Evolutionary conservation across 164 flowering plant species (phyloP).

Genomic region (Chimonanthus praecox): DNA sequence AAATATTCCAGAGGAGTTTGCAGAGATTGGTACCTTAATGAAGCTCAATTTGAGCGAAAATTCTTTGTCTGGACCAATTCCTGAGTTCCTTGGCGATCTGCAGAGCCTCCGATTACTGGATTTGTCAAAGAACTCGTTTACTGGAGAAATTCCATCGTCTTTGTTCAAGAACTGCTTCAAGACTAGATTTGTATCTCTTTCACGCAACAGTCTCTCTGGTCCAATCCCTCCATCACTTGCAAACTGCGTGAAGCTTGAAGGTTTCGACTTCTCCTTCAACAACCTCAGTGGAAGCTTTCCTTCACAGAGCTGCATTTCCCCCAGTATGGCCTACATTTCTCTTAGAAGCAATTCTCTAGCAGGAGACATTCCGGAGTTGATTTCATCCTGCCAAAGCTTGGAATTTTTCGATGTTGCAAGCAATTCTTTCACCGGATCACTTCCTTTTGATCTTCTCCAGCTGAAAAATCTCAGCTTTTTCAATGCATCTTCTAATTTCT

Average conservation of each 20-base stretch:
- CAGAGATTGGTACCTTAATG: slow-evolving; percentile 49
- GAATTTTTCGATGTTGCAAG: slow-evolving; percentile 72
- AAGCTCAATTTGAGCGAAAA: slow-evolving; percentile 88
- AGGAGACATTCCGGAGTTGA: slow-evolving; percentile 43
- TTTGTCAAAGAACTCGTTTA: slow-evolving; percentile 69
- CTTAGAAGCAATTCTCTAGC: slow-evolving; percentile 58
- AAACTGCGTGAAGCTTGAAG: slow-evolving; percentile 59
- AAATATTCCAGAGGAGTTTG: slow-evolving; percentile 59
- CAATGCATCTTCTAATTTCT: slow-evolving; percentile 64
- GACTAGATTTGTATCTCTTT: slow-evolving; percentile 65
- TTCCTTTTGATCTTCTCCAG: slow-evolving; percentile 56
- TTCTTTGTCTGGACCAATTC: slow-evolving; percentile 73
- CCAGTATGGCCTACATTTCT: slow-evolving; percentile 47
- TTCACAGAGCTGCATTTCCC: slow-evolving; percentile 40
- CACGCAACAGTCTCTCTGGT: slow-evolving; percentile 68
- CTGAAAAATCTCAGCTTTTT: slow-evolving; percentile 50
- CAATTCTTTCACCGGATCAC: slow-evolving; percentile 57
- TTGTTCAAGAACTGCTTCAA: slow-evolving; percentile 64
- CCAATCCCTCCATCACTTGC: slow-evolving; percentile 49
- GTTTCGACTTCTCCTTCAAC: slow-evolving; percentile 78
- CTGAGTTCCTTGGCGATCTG: slow-evolving; percentile 72
- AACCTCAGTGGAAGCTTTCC: slow-evolving; percentile 66
- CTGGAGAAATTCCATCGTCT: slow-evolving; percentile 56
- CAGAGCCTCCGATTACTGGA: slow-evolving; percentile 68
- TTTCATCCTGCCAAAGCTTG: slow-evolving; percentile 52